Conservation (phyloP, 78 protist genomes). For the Isochrysis galbana region DNA sequence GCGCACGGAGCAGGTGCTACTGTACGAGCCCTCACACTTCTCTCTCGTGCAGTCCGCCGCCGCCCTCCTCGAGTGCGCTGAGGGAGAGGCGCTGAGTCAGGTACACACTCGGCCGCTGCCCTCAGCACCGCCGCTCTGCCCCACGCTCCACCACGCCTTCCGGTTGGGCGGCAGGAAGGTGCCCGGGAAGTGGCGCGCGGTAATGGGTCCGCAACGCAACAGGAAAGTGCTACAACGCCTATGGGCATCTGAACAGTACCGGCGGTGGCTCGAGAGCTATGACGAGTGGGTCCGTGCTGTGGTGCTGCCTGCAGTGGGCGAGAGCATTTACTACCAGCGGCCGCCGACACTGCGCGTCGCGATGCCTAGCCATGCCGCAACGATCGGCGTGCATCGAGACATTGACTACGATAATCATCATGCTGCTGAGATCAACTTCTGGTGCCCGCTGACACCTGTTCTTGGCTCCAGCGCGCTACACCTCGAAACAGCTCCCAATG, state of each 20-base stretch:
- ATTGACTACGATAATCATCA: not conserved
- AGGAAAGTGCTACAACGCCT: not conserved
- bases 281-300: not conserved
- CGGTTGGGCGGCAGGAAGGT: not conserved
- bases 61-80: not conserved
- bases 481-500: not conserved
- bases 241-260: not conserved
- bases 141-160: not conserved
- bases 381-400: not conserved
- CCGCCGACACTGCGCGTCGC: slow-evolving; percentile 2
- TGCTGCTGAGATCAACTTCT: not conserved
- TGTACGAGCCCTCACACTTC: too few relatives aligned
- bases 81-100: not conserved
- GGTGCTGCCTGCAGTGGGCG: not conserved
- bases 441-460: not conserved
- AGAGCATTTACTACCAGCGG: not conserved
- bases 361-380: not conserved
- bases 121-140: not conserved
- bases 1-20: too few relatives aligned
- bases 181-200: not conserved
- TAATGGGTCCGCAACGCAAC: not conserved
- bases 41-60: too few relatives aligned
- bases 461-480: not conserved
- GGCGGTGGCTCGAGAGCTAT: not conserved
- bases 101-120: not conserved